These are phyloP conservation scores for Boletus speciosus DNA, from an alignment of 768 basidiomycete species.

Conservation along the genomic window DNA sequence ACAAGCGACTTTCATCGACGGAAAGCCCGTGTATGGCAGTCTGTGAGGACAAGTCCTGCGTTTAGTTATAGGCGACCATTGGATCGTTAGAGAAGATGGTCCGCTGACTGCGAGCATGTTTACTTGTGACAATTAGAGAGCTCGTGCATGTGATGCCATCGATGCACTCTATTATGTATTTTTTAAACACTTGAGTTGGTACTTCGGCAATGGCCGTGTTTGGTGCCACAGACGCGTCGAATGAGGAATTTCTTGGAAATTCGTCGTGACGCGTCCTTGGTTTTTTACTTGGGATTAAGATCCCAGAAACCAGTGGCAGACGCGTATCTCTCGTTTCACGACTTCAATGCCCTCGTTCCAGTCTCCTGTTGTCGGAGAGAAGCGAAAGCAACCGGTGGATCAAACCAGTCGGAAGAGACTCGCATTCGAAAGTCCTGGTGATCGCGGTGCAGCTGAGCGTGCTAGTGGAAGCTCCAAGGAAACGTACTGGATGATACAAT, in stretches of 20 bases:
- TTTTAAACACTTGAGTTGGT: background rate
- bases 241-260: background rate
- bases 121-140: background rate
- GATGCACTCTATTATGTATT: background rate
- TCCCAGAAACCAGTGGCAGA: background rate
- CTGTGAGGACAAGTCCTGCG: conserved; percentile 21
- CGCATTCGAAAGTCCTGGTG: conserved; percentile 23
- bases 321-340: background rate
- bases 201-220: conserved; percentile 12
- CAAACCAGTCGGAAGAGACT: conserved; percentile 26
- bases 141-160: background rate
- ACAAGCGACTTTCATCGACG: conserved; percentile 76
- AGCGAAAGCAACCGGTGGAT: conserved; percentile 29
- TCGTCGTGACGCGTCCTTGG: conserved; percentile 3
- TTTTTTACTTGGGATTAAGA: background rate
- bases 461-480: conserved; percentile 24
- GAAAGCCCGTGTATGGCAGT: conserved; percentile 45
- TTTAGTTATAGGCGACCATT: background rate
- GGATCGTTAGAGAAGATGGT: background rate
- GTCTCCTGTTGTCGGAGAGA: conserved; percentile 23
- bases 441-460: conserved; percentile 3
- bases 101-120: background rate
- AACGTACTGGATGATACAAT: conserved; percentile 76
- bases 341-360: conserved; percentile 20
- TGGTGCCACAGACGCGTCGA: conserved; percentile 25